Evolutionary conservation across 345 rosid genomes (phyloP), one percentile per base, ranked within the genome.

Genomic region (Murraya koenigii): DNA sequence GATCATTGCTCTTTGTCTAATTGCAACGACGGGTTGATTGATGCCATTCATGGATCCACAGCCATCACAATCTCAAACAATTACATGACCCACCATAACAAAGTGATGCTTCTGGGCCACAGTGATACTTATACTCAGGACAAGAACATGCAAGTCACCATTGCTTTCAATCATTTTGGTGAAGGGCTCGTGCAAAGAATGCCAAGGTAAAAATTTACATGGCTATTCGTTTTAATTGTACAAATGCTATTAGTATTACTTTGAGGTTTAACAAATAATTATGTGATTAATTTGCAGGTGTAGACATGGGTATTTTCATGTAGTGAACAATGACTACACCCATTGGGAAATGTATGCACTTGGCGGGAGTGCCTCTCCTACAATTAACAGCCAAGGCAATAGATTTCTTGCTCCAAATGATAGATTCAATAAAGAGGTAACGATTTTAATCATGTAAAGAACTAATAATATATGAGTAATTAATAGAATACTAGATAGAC

Each of bases 311-410:
- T 89, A 89, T 74, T 89, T 89, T 77, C 93, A 88, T 77, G 93
- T 89, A 83, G 93, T 89, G 85, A 89, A 89, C 72, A 89, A 89
- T 75, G 93, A 89, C 66, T 89, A 89, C 44, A 86, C 89, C 1
- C 91, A 89, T 67, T 89, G 93, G 93, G 77, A 82, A 69, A 89
- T 89, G 90, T 90, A 90, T 85, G 93, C 93, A 36, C 86, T 90
- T 77, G 93, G 93, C 25, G 93, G 93, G 13, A 90, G 93, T 87
- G 91, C 91, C 41, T 69, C 79, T 60, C 93, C 93, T 15, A 90
- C 93, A 38, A 90, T 90, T 25, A 90, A 90, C 41, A 90, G 93
- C 59, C 93, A 90, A 74, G 93, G 93, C 66, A 90, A 90, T 74
- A 87, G 90, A 77, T 90, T 85, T 82, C 82, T 87, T 72, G 93